These are phyloP conservation scores for Trametes villosa DNA, from an alignment of 768 basidiomycete species.

Conservation along the genomic window DNA sequence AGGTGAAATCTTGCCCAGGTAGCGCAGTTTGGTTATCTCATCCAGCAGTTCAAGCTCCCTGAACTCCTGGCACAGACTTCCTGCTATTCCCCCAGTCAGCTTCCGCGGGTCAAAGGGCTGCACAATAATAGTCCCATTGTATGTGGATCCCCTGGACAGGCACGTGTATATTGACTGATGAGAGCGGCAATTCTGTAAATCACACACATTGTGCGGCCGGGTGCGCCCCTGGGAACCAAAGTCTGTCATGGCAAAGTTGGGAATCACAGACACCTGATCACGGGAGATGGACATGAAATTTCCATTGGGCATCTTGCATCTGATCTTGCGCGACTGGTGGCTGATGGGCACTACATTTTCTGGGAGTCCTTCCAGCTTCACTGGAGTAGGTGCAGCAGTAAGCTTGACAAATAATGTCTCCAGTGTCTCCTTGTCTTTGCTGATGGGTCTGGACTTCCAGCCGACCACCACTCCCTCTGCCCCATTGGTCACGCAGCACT, in stretches of 20 bases:
- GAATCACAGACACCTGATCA: slow-evolving; percentile 23
- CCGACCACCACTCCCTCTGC: slow-evolving; percentile 29
- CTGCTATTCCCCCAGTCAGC: slow-evolving; percentile 17
- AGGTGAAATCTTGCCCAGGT: too few species aligned
- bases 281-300: slow-evolving; percentile 10
- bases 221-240: slow-evolving; percentile 30
- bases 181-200: slow-evolving; percentile 13
- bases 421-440: slow-evolving; percentile 10
- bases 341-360: slow-evolving; percentile 30
- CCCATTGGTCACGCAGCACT: slow-evolving; percentile 11
- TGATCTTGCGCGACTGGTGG: slow-evolving; percentile 1
- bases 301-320: slow-evolving; percentile 21
- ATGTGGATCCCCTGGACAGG: slow-evolving; percentile 24
- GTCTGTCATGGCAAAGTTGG: slow-evolving; percentile 36
- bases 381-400: slow-evolving; percentile 1
- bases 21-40: too few species aligned
- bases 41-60: slow-evolving; percentile 40
- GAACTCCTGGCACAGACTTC: slow-evolving; percentile 26
- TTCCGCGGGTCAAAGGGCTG: slow-evolving; percentile 20
- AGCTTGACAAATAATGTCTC: slow-evolving; percentile 31
- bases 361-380: slow-evolving; percentile 27
- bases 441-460: slow-evolving; percentile 13
- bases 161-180: slow-evolving; percentile 31
- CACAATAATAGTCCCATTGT: slow-evolving; percentile 26
- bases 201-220: slow-evolving; percentile 7